Evolutionary conservation across 768 basidiomycete species (phyloP).

Genomic region (Pulveroboletus sp.): DNA sequence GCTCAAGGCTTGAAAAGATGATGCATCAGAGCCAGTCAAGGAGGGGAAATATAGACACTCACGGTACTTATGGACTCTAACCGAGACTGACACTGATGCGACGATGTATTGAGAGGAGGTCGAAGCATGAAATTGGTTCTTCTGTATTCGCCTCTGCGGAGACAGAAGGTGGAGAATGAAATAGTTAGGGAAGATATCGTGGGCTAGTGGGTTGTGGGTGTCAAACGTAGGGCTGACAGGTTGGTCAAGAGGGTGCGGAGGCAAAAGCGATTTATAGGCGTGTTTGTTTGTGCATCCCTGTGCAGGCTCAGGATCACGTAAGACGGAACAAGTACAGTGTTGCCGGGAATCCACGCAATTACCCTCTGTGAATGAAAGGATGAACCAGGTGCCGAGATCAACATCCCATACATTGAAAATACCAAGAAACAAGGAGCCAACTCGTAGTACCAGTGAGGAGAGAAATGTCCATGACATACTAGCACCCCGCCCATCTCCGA

Average conservation of each 20-base stretch:
- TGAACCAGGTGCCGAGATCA: neutral
- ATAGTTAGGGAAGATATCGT: constrained; percentile 28
- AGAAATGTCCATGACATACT: too few relatives aligned
- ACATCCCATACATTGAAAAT: neutral
- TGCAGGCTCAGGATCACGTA: constrained; percentile 2
- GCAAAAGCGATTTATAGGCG: constrained; percentile 23
- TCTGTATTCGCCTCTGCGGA: constrained; percentile 28
- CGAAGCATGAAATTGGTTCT: constrained; percentile 77
- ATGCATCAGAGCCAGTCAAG: neutral
- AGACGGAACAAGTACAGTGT: neutral
- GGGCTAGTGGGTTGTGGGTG: constrained; percentile 15
- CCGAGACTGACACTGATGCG: constrained; percentile 56
- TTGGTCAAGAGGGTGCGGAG: neutral
- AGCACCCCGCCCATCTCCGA: too few relatives aligned
- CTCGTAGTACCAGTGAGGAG: too few relatives aligned
- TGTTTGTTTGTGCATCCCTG: constrained; percentile 23
- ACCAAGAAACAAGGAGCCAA: neutral
- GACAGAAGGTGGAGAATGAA: constrained; percentile 28
- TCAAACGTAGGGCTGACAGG: neutral
- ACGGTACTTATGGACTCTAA: constrained; percentile 52
- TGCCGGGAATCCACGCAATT: too few relatives aligned
- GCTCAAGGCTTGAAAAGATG: constrained; percentile 50
- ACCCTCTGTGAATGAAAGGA: neutral
- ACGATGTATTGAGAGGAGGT: constrained; percentile 71
- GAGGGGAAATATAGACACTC: constrained; percentile 14